These are phyloP conservation scores for Zalaria sp. DNA, from an alignment of 2,329 filamentous ascomycete genomes.

Conservation along the genomic window DNA sequence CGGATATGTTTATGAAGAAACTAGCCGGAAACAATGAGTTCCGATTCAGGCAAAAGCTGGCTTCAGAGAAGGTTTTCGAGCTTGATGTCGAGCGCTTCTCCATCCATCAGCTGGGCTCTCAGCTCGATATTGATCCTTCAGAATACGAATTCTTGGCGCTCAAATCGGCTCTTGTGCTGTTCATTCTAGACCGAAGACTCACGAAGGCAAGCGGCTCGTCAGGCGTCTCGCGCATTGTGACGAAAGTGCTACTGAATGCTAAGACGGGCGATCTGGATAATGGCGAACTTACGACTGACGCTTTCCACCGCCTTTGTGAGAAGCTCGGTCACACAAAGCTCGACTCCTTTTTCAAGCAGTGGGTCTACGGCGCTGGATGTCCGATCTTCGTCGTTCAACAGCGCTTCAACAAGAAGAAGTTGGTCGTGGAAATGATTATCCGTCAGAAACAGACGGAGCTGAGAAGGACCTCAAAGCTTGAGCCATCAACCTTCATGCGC, in stretches of 20 bases:
- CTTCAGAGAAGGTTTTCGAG: constrained; percentile 69
- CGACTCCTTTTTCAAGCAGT: constrained; percentile 86
- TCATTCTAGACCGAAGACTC: constrained; percentile 82
- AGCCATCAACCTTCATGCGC: constrained; percentile 65
- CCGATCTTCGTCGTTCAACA: constrained; percentile 77
- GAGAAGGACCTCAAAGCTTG: constrained; percentile 42
- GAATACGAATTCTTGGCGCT: constrained; percentile 81
- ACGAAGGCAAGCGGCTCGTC: constrained; percentile 76
- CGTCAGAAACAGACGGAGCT: constrained; percentile 56
- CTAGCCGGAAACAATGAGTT: constrained; percentile 93
- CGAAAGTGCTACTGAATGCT: constrained; percentile 71
- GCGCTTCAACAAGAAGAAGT: constrained; percentile 92
- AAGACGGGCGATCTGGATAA: constrained; percentile 66
- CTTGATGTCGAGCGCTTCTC: constrained; percentile 72
- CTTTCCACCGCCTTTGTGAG: constrained; percentile 74
- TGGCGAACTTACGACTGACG: constrained; percentile 55
- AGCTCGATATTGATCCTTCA: constrained; percentile 67
- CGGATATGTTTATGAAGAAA: constrained; percentile 79
- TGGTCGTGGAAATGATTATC: constrained; percentile 86
- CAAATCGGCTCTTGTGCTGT: constrained; percentile 82
- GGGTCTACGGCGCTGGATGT: constrained; percentile 79
- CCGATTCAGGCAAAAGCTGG: constrained; percentile 72
- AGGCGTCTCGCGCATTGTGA: constrained; percentile 74
- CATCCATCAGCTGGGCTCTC: constrained; percentile 63
- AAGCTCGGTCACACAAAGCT: constrained; percentile 77